These are phyloP conservation scores for Dentipellis sp. DNA, from an alignment of 768 basidiomycete species.

Conservation along the genomic window DNA sequence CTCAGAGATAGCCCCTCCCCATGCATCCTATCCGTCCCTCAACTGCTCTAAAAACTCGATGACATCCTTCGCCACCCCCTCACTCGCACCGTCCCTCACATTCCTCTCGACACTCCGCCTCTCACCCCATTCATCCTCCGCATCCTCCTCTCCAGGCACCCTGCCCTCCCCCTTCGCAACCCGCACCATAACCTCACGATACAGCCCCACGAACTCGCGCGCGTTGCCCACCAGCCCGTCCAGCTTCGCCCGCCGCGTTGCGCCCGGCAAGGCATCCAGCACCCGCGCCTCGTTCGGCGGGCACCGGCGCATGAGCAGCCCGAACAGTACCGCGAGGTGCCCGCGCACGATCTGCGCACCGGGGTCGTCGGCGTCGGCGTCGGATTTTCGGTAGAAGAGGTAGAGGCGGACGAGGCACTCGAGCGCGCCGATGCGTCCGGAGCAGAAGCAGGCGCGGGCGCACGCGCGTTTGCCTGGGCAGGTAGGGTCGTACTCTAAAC, in stretches of 20 bases:
- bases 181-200: conserved; percentile 24
- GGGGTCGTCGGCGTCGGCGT: conserved; percentile 18
- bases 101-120: background rate
- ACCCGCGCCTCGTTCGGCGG: conserved; percentile 24
- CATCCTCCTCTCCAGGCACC: conserved; percentile 6
- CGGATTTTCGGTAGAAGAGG: conserved; percentile 25
- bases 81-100: conserved; percentile 15
- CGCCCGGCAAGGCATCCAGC: conserved; percentile 27
- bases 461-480: conserved; percentile 48
- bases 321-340: conserved; percentile 70
- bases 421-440: conserved; percentile 33
- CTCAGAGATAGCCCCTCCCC: too few species aligned
- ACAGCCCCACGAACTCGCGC: conserved; percentile 32
- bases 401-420: conserved; percentile 45
- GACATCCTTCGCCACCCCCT: conserved; percentile 29
- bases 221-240: conserved; percentile 26
- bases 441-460: conserved; percentile 43
- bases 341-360: conserved; percentile 47
- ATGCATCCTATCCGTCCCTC: conserved; percentile 5
- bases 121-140: conserved; percentile 6
- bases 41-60: conserved; percentile 44
- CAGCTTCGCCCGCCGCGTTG: conserved; percentile 21
- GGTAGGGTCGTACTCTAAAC: conserved; percentile 37
- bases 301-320: conserved; percentile 31
- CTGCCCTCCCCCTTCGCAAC: conserved; percentile 15